Percentiles rank a stretch among this genome's conserved stretches.
These are phyloP conservation scores for Xylaria sp. DNA, from an alignment of 2,329 filamentous ascomycete genomes.

Conservation along the genomic window DNA sequence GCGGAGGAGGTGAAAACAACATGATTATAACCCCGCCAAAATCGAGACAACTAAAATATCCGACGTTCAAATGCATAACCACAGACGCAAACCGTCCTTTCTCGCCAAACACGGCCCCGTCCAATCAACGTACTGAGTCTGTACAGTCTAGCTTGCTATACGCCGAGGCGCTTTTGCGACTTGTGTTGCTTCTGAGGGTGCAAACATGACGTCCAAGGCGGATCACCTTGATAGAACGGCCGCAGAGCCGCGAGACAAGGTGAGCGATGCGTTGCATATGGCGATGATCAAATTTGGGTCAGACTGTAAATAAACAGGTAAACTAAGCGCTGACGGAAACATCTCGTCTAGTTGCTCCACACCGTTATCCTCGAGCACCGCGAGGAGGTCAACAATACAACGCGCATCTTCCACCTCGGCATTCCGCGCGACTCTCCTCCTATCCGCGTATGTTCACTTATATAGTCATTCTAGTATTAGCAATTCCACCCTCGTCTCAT, in stretches of 20 bases:
- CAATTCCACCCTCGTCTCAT: too few species aligned
- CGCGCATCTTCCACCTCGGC: conserved; percentile 74
- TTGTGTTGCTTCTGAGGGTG: not conserved
- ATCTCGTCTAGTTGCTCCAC: conserved; percentile 60
- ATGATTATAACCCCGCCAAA: conserved; percentile 7
- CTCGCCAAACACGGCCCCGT: not conserved
- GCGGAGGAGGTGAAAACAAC: not conserved
- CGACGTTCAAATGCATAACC: not conserved
- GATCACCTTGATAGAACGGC: conserved; percentile 78
- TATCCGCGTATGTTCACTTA: conserved; percentile 57
- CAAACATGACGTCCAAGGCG: conserved; percentile 46
- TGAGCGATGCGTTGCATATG: conserved; percentile 42
- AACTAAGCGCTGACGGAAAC: conserved; percentile 2
- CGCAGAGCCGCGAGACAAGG: conserved; percentile 74
- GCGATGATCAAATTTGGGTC: not conserved
- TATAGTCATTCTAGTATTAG: too few species aligned
- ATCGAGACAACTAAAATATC: conserved; percentile 7
- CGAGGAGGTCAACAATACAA: conserved; percentile 70
- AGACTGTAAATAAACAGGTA: not conserved
- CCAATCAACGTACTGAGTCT: not conserved
- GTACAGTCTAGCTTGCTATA: too few species aligned
- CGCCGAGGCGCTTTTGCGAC: not conserved
- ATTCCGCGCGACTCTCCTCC: conserved; percentile 59
- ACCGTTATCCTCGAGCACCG: conserved; percentile 70
- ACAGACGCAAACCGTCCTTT: not conserved